These are phyloP conservation scores for Bonnemaisonia californica DNA, from an alignment of 31 red algal species.

Conservation along the genomic window DNA sequence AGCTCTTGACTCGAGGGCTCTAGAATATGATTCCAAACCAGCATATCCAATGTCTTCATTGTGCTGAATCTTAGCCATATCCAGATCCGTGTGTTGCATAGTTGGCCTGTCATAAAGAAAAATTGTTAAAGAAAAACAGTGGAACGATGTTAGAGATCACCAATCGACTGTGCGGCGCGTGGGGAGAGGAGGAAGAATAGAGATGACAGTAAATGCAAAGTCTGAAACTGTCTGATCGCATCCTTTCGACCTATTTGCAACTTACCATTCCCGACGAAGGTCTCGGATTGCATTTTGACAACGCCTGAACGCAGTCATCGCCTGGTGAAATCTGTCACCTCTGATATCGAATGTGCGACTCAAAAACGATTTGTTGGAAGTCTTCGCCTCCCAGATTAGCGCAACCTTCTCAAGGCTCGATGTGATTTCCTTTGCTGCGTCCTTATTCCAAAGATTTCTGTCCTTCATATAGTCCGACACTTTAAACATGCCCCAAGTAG, in stretches of 20 bases:
- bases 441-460: slow-evolving; percentile 77
- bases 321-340: slow-evolving; percentile 78
- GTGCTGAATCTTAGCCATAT: slow-evolving; percentile 89
- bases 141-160: neutral
- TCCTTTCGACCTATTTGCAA: too few relatives aligned
- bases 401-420: slow-evolving; percentile 86
- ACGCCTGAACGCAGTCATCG: slow-evolving; percentile 68
- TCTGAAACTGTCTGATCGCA: too few relatives aligned
- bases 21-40: slow-evolving; percentile 87
- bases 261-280: slow-evolving; percentile 70
- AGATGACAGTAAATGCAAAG: too few relatives aligned
- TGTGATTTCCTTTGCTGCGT: slow-evolving; percentile 73
- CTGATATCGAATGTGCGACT: slow-evolving; percentile 76
- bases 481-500: slow-evolving; percentile 81
- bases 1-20: slow-evolving; percentile 91
- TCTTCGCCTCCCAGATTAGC: slow-evolving; percentile 82
- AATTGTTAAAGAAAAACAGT: too few relatives aligned
- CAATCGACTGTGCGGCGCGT: too few relatives aligned
- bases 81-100: slow-evolving; percentile 93
- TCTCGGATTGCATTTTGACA: slow-evolving; percentile 81
- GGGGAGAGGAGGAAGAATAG: too few relatives aligned
- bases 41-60: slow-evolving; percentile 93
- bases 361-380: slow-evolving; percentile 75
- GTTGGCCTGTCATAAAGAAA: slow-evolving; percentile 53
- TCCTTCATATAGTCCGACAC: slow-evolving; percentile 83